phyloP scores from a whole-genome alignment of 73 alveolate species.

The Paramecium pentaurelia region DNA sequence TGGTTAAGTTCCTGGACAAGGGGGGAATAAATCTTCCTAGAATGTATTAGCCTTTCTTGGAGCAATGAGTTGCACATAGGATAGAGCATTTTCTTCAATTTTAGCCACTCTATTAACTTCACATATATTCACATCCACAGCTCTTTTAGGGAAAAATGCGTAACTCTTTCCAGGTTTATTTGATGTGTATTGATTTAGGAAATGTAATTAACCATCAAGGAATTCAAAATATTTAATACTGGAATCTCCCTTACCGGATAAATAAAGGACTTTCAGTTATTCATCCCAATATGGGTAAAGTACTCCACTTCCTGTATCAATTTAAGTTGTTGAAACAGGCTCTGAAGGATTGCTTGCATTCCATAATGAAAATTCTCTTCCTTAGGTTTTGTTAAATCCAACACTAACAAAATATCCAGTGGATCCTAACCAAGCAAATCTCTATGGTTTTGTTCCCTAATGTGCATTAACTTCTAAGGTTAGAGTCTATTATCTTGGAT shows the following conservation, averaged over 20 bases:
- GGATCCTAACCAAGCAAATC: conserved; percentile 83
- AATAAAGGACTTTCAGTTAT: conserved; percentile 69
- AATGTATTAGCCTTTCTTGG: conserved; percentile 79
- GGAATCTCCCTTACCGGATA: conserved; percentile 91
- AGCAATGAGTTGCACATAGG: conserved; percentile 68
- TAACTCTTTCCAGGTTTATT: conserved; percentile 74
- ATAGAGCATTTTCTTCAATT: conserved; percentile 68
- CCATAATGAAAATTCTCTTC: conserved; percentile 89
- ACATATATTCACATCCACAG: conserved; percentile 61
- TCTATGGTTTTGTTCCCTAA: conserved; percentile 87
- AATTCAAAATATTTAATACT: conserved; percentile 74
- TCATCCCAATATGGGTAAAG: conserved; percentile 87
- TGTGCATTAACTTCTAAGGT: conserved; percentile 73
- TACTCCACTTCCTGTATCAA: conserved; percentile 83
- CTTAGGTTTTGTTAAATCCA: conserved; percentile 78
- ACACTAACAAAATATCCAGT: conserved; percentile 73
- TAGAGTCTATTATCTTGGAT: conserved; percentile 83
- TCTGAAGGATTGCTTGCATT: conserved; percentile 79
- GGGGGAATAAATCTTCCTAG: conserved; percentile 76
- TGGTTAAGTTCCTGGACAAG: conserved; percentile 68
- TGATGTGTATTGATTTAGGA: conserved; percentile 53
- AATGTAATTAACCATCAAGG: conserved; percentile 72
- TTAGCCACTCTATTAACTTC: conserved; percentile 80
- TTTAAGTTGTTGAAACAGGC: conserved; percentile 64
- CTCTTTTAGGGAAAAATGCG: conserved; percentile 80